phyloP scores from a whole-genome alignment of 768 basidiomycete species.

The Podaxis sp. region DNA sequence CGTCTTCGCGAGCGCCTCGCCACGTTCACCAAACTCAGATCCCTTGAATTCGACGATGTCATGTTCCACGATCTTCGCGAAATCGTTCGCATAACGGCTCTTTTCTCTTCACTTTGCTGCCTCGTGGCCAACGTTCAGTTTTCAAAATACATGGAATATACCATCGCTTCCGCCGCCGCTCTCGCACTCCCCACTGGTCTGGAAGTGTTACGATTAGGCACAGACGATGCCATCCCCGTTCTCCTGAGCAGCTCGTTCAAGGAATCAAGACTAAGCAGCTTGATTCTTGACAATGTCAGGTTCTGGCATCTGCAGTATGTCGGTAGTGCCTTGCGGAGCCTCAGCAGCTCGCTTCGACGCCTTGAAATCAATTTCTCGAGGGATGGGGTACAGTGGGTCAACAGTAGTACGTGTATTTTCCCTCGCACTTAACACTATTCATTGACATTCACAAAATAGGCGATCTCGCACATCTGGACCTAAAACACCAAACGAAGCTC shows the following conservation, averaged over 20 bases:
- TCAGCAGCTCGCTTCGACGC: not conserved
- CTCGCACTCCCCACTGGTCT: slow-evolving; percentile 19
- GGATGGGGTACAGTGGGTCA: not conserved
- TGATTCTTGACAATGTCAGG: slow-evolving; percentile 11
- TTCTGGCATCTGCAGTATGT: slow-evolving; percentile 10
- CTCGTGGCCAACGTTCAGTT: slow-evolving; percentile 27
- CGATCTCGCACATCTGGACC: slow-evolving; percentile 3
- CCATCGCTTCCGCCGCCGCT: slow-evolving; percentile 18
- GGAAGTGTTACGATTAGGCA: slow-evolving; percentile 21
- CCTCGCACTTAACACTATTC: not conserved
- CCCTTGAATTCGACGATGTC: slow-evolving; percentile 27
- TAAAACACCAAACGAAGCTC: not conserved
- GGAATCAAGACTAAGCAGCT: slow-evolving; percentile 1
- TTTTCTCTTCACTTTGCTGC: slow-evolving; percentile 24
- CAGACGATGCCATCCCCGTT: slow-evolving; percentile 27
- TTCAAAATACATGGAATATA: slow-evolving; percentile 27
- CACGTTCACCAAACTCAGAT: slow-evolving; percentile 20
- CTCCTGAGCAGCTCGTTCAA: slow-evolving; percentile 20
- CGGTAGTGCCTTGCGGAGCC: not conserved
- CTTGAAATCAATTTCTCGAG: slow-evolving; percentile 6
- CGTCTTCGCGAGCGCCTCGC: slow-evolving; percentile 21
- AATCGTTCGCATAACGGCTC: slow-evolving; percentile 23
- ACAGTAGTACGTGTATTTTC: not conserved
- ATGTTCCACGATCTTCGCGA: slow-evolving; percentile 33
- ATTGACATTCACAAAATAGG: not conserved